Evolutionary conservation across 768 basidiomycete species (phyloP).

Genomic region (Amanita jacksonii): DNA sequence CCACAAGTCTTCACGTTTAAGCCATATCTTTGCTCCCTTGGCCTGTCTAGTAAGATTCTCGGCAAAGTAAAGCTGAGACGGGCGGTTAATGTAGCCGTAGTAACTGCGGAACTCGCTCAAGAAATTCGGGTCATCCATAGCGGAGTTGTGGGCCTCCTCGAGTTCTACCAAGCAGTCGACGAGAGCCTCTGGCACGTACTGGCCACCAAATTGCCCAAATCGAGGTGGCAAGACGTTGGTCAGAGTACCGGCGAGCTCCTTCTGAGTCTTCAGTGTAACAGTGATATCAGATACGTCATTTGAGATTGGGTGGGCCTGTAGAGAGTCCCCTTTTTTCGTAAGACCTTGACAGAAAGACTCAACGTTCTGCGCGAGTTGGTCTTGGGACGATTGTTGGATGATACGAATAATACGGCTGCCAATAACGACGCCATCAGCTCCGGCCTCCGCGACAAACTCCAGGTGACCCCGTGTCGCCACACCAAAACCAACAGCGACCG

Average conservation of each 20-base stretch:
- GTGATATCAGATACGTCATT: slow-evolving; percentile 17
- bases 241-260: slow-evolving; percentile 16
- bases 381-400: slow-evolving; percentile 55
- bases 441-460: slow-evolving; percentile 71
- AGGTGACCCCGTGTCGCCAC: slow-evolving; percentile 88
- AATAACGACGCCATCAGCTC: slow-evolving; percentile 94
- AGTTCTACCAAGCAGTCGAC: slow-evolving; percentile 88
- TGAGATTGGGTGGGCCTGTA: slow-evolving; percentile 23
- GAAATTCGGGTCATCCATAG: slow-evolving; percentile 82
- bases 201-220: slow-evolving; percentile 94
- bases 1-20: slow-evolving; percentile 91
- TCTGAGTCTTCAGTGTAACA: slow-evolving; percentile 10
- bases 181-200: slow-evolving; percentile 95
- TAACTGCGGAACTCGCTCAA: slow-evolving; percentile 85
- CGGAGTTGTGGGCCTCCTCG: slow-evolving; percentile 82
- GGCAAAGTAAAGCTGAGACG: slow-evolving; percentile 85
- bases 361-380: slow-evolving; percentile 41
- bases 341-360: slow-evolving; percentile 71
- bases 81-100: slow-evolving; percentile 92
- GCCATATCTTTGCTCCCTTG: slow-evolving; percentile 94
- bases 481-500: slow-evolving; percentile 95
- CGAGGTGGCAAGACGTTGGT: slow-evolving; percentile 56
- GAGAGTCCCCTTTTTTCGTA: slow-evolving; percentile 32
- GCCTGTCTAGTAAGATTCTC: slow-evolving; percentile 83
- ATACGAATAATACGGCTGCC: slow-evolving; percentile 79